These are phyloP conservation scores for Hypoxylon cercidicola DNA, from an alignment of 495 filamentous ascomycete genomes.

Conservation along the genomic window DNA sequence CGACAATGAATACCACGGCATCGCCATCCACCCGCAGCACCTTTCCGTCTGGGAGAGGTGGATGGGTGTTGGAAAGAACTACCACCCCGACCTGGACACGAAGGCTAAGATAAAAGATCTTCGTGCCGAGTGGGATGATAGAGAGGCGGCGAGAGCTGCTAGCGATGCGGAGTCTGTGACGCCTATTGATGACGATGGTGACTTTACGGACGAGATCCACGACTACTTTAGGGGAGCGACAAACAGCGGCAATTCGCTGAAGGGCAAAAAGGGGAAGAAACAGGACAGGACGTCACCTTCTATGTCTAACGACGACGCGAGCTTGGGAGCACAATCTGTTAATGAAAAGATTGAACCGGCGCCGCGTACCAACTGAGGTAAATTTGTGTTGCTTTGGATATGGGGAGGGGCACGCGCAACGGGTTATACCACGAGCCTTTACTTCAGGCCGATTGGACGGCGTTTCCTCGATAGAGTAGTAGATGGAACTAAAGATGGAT, in stretches of 20 bases:
- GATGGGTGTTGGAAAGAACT: constrained; percentile 75
- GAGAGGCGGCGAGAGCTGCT: constrained; percentile 29
- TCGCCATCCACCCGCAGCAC: constrained; percentile 87
- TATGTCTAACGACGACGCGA: constrained; percentile 18
- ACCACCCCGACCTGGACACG: constrained; percentile 81
- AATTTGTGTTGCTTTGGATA: not conserved
- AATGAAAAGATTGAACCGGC: constrained; percentile 22
- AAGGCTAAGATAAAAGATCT: constrained; percentile 83
- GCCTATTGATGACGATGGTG: constrained; percentile 49
- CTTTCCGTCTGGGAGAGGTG: constrained; percentile 83
- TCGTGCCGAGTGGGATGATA: constrained; percentile 59
- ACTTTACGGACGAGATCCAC: constrained; percentile 54
- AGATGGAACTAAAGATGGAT: constrained; percentile 9
- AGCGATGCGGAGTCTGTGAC: constrained; percentile 38
- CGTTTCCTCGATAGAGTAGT: constrained; percentile 6
- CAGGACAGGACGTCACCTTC: constrained; percentile 19
- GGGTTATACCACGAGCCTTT: constrained; percentile 11
- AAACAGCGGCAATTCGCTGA: constrained; percentile 28
- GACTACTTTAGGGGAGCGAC: constrained; percentile 54
- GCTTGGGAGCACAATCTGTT: constrained; percentile 9
- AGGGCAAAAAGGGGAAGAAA: constrained; percentile 37
- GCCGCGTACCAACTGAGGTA: constrained; percentile 3
- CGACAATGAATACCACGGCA: constrained; percentile 83
- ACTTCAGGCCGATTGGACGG: constrained; percentile 10
- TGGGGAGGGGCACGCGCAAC: not conserved